Evolutionary conservation across 305 asterid genomes (phyloP), one percentile per base, ranked within the genome.

Genomic region (Solanum aculeatissimum): DNA sequence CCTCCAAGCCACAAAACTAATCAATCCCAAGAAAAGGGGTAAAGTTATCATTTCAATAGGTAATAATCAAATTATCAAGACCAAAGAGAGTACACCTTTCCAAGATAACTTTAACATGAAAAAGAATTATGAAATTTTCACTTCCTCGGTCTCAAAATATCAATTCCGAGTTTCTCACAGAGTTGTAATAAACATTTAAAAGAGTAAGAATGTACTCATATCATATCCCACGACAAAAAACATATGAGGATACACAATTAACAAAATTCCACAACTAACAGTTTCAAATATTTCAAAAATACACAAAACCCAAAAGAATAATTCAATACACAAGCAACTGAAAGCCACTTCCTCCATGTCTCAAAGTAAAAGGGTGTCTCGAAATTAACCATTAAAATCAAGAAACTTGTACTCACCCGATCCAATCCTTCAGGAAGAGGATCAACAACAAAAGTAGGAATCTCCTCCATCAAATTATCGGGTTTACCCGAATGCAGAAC

Each of bases 351-450:
- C 42, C 42, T 25, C 21, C 18, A 62, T 5, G 38, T 25, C 68
- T 60, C 18, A 23, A 60, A 62, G 9, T 11, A 63, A 63, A 62
- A 14, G 3, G 19, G 21, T 27, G 18, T 32, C 11, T 9, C 72
- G 16, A 15, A 65, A 32, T 32, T 66, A 32, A 66, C 25, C 47
- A 66, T 32, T 5, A 63, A 63, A 62, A 35, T 23, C n/a, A 55
- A 19, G 29, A 29, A 49, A 7, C 18, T 6, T 18, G 35, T 38
- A 80, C 94, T 90, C 85, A 97, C 99, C 97, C 95, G 93, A 90
- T 97, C 99, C 85, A 97, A 91, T 71, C 99, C 99, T 86, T 90
- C 93, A 1, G 99, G 98, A 55, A 97, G 95, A 82, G 97, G 98
- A 84, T 97, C 98, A 35, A 93, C 98, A 86, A 95, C 89, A 80